Evolutionary conservation across 75 land plant genomes (phyloP), one percentile per base, ranked within the genome.

Genomic region (Cryptomeria japonica): DNA sequence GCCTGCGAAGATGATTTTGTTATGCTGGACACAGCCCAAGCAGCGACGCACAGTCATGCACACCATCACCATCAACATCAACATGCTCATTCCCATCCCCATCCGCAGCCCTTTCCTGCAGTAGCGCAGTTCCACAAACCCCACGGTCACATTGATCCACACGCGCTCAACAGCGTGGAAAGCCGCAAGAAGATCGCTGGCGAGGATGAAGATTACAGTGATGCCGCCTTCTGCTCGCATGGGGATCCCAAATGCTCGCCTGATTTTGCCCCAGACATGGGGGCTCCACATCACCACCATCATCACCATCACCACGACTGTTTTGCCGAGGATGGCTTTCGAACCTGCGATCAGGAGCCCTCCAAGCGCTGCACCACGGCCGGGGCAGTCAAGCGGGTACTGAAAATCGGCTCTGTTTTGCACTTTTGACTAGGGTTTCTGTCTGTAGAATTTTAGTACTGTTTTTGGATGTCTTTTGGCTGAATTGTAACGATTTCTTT

Each of bases 1-100:
- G 94, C 93, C 70, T 92, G 90, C 88, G 92, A 91, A 89, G 96
- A 95, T 90, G 94, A 93, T 78, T 93, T 91, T 89, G 55, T 88
- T 86, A 90, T 93, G 83, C 88, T 92, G 89, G 87, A 83, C 2
- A 36, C 87, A 31, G 47, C 47, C 85, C 87, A 77, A 47, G 64
- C 25, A 86, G 9, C 72, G 85, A 83, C 41, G 88, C 88, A 39
- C 34, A 80, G 53, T 68, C 86, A 87, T 68, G 53, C 53, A 51
- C 53, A 51, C 53, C 53, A 51, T 51, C 87, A 73, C 55, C 73
- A 68, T 89, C 89, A 86, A 86, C 89, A 42, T 84, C 85, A 31
- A 34, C 86, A 47, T 83, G 22, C 11, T 16, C 41, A 46, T 7
- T 7, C 47, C 8, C 53, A 51, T 42, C 19, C 47, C 6, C 38